Evolutionary conservation across 1,284 basidiomycete species (phyloP).

Genomic region (Peniophora sp.): DNA sequence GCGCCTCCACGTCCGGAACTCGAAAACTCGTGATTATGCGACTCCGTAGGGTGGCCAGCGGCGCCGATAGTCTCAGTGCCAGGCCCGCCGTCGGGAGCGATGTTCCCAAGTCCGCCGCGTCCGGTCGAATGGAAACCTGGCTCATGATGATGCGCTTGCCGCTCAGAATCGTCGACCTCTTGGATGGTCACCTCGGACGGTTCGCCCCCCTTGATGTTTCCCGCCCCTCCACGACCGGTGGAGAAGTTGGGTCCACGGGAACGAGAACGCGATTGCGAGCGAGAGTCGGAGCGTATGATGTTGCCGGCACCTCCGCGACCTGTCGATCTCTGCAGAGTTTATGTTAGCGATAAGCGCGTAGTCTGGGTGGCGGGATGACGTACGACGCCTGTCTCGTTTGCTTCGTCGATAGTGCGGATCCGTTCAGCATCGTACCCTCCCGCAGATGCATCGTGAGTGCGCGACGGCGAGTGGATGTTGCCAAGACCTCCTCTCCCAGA

Average conservation of each 20-base stretch:
- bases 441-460: conserved; percentile 31
- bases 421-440: conserved; percentile 36
- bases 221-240: conserved; percentile 60
- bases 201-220: conserved; percentile 43
- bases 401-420: conserved; percentile 32
- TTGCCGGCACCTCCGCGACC: conserved; percentile 58
- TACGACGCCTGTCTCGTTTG: conserved; percentile 25
- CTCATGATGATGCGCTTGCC: conserved; percentile 22
- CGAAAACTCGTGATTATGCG: conserved; percentile 23
- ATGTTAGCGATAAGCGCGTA: neutral
- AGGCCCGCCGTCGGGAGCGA: conserved; percentile 26
- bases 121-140: conserved; percentile 29
- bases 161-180: conserved; percentile 38
- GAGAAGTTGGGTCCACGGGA: conserved; percentile 26
- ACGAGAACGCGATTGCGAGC: conserved; percentile 26
- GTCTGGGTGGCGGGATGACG: no score
- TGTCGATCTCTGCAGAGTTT: conserved; percentile 55
- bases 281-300: conserved; percentile 31
- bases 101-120: conserved; percentile 61
- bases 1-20: conserved; percentile 66
- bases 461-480: conserved; percentile 69
- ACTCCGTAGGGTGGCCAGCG: conserved; percentile 11
- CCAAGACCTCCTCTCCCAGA: conserved; percentile 73
- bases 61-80: conserved; percentile 18
- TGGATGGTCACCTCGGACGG: conserved; percentile 17